Evolutionary conservation across 176 grass and related monocot species (phyloP).

Genomic region (Rhynchospora pubera): DNA sequence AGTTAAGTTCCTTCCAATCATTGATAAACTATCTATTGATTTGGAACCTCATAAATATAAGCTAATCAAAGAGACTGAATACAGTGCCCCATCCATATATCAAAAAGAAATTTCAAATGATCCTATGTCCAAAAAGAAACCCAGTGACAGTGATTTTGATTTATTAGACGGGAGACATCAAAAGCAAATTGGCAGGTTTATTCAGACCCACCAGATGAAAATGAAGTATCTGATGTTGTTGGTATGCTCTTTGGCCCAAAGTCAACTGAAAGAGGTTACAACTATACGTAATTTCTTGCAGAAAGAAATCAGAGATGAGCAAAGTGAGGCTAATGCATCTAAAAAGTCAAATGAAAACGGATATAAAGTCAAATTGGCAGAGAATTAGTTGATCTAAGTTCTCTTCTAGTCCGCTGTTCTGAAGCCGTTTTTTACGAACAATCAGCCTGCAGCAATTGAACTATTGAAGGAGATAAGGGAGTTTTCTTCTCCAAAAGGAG

Average conservation of each 20-base stretch:
- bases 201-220: slow-evolving; percentile 16
- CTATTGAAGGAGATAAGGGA: slow-evolving; percentile 39
- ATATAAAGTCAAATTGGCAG: neutral
- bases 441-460: slow-evolving; percentile 21
- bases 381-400: slow-evolving; percentile 33
- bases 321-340: too few species aligned
- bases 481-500: slow-evolving; percentile 7
- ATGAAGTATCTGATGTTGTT: slow-evolving; percentile 38
- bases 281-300: slow-evolving; percentile 20
- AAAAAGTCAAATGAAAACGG: too few species aligned
- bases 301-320: slow-evolving; percentile 27
- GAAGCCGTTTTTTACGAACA: slow-evolving; percentile 31
- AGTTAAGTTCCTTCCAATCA: slow-evolving; percentile 30
- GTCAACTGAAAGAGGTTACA: slow-evolving; percentile 11
- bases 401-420: slow-evolving; percentile 34
- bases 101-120: slow-evolving; percentile 1
- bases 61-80: neutral
- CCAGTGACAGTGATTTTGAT: slow-evolving; percentile 6
- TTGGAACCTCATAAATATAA: neutral
- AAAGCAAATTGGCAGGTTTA: slow-evolving; percentile 28
- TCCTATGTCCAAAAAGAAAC: neutral
- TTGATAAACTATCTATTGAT: slow-evolving; percentile 37
- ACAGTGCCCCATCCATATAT: neutral
- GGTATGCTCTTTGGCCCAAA: slow-evolving; percentile 17
- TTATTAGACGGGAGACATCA: slow-evolving; percentile 31